Evolutionary conservation across 2,329 filamentous ascomycete genomes (phyloP).

Genomic region (Claviceps sp.): DNA sequence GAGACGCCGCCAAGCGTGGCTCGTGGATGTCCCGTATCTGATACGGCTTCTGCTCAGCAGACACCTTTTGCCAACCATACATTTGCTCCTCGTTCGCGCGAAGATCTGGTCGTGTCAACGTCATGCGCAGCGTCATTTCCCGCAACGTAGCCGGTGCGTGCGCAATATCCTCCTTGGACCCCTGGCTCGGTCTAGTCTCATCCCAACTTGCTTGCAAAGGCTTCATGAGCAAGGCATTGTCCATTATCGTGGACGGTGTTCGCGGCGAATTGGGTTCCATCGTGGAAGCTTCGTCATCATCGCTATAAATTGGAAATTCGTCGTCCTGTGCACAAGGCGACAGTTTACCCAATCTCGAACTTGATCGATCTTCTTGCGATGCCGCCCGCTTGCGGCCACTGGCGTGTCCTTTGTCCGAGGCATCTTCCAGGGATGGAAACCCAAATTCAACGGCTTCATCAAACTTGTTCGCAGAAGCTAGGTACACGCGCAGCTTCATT

Average conservation of each 20-base stretch:
- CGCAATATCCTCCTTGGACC: slow-evolving; percentile 27
- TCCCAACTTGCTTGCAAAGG: slow-evolving; percentile 15
- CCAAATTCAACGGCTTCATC: slow-evolving; percentile 92
- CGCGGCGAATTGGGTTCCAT: slow-evolving; percentile 46
- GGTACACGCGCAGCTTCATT: slow-evolving; percentile 70
- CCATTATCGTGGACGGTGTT: slow-evolving; percentile 34
- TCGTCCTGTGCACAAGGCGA: slow-evolving; percentile 48
- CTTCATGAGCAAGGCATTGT: slow-evolving; percentile 22
- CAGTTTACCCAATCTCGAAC: slow-evolving; percentile 34
- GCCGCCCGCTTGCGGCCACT: slow-evolving; percentile 10
- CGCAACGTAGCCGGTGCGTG: slow-evolving; percentile 45
- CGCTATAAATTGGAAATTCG: slow-evolving; percentile 37
- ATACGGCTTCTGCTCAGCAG: slow-evolving; percentile 34
- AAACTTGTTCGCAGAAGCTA: slow-evolving; percentile 86
- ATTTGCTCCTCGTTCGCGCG: slow-evolving; percentile 60
- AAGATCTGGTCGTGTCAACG: slow-evolving; percentile 77
- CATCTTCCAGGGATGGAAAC: slow-evolving; percentile 55
- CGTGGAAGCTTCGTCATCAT: slow-evolving; percentile 34
- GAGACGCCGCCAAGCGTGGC: slow-evolving; percentile 15
- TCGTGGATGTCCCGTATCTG: slow-evolving; percentile 18
- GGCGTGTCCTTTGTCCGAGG: slow-evolving; percentile 18
- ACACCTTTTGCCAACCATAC: slow-evolving; percentile 49
- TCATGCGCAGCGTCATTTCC: slow-evolving; percentile 96
- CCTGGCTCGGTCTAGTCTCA: slow-evolving; percentile 8
- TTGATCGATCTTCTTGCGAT: slow-evolving; percentile 14